Evolutionary conservation across 768 basidiomycete species (phyloP).

Genomic region (Pilatotrama ljubarskyi): DNA sequence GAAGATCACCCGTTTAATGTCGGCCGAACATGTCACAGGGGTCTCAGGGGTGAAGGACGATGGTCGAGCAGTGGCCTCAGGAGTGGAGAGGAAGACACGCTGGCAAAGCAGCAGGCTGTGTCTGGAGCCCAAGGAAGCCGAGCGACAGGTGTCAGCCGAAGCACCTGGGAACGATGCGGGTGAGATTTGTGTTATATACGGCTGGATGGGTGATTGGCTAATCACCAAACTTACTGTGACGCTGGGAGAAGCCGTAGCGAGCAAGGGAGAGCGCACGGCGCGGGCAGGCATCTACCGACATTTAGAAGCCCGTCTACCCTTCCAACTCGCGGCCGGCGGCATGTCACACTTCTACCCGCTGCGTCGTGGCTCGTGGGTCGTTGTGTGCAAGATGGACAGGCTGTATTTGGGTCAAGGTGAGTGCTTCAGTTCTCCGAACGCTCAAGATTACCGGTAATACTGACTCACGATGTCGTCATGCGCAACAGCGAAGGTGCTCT

Average conservation of each 20-base stretch:
- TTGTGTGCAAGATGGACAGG: not conserved
- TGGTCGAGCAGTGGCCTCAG: not conserved
- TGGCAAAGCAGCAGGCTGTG: not conserved
- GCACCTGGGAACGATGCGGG: not conserved
- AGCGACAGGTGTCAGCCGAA: not conserved
- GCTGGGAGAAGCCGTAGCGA: too few relatives aligned
- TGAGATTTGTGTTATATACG: not conserved
- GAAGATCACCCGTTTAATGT: not conserved
- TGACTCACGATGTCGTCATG: too few relatives aligned
- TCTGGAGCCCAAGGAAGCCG: too few relatives aligned
- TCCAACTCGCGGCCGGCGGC: not conserved
- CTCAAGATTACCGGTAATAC: not conserved
- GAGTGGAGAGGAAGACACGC: not conserved
- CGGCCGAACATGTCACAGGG: not conserved
- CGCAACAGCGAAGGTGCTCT: not conserved
- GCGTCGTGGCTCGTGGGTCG: not conserved
- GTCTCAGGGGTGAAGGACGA: not conserved
- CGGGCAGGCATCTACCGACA: not conserved
- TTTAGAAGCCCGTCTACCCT: not conserved
- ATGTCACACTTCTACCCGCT: not conserved
- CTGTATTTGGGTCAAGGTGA: not conserved
- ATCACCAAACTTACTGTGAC: not conserved
- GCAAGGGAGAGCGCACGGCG: not conserved
- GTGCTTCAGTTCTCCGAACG: not conserved
- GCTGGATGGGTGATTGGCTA: not conserved